phyloP scores from a whole-genome alignment of 257 asterid species.

The Striga asiatica region DNA sequence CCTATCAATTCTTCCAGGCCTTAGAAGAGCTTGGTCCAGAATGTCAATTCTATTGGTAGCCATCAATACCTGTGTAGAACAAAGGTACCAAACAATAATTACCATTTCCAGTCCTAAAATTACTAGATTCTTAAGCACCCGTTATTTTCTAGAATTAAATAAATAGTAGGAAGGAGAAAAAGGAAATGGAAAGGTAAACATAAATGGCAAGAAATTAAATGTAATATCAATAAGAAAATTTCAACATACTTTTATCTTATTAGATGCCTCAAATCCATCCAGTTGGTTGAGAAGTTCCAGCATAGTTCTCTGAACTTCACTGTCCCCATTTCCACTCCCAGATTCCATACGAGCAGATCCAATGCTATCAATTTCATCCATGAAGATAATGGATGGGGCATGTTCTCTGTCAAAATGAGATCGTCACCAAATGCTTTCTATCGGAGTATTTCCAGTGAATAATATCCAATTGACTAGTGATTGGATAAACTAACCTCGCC shows the following conservation, averaged over 20 bases:
- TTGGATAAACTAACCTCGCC: constrained; percentile 46
- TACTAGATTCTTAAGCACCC: too few species aligned
- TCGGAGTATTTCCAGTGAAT: neutral
- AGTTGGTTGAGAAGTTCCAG: constrained; percentile 68
- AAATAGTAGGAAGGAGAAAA: too few species aligned
- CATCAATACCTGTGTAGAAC: constrained; percentile 44
- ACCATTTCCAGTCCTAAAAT: neutral
- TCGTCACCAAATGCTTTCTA: neutral
- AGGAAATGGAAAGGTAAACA: too few species aligned
- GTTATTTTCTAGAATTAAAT: too few species aligned
- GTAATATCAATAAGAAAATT: neutral
- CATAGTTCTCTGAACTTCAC: constrained; percentile 74
- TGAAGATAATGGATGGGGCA: constrained; percentile 67
- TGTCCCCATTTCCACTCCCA: constrained; percentile 67
- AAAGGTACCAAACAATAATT: neutral
- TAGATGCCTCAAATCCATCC: constrained; percentile 75
- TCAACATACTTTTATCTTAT: constrained; percentile 47
- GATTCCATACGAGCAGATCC: constrained; percentile 79
- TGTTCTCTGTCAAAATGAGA: constrained; percentile 40
- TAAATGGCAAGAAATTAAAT: too few species aligned
- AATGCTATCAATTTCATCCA: constrained; percentile 71
- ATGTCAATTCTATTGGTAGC: constrained; percentile 69
- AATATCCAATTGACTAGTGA: neutral
- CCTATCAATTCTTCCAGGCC: constrained; percentile 70
- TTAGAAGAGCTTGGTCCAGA: constrained; percentile 62